phyloP scores from a whole-genome alignment of 2,329 filamentous ascomycete species.

The Botryosphaeria dothidea region DNA sequence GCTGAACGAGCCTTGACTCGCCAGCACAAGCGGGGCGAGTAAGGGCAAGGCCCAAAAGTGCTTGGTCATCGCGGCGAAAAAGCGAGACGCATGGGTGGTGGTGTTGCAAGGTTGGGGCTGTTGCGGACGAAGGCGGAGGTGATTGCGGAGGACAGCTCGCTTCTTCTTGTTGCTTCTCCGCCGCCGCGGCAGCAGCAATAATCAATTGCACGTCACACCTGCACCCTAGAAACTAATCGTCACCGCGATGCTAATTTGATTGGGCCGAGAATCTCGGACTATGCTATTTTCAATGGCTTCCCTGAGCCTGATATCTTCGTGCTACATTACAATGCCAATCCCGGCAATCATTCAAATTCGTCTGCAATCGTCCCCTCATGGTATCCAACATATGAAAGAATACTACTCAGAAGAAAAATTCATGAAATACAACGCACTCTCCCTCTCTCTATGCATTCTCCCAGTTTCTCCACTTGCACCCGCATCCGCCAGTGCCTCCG shows the following conservation, averaged over 20 bases:
- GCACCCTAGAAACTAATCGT: not conserved
- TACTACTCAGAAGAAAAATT: not conserved
- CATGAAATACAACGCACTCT: not conserved
- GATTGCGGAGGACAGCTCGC: conserved; percentile 21
- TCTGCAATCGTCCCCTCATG: conserved; percentile 6
- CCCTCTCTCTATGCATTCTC: conserved; percentile 4
- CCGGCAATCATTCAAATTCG: not conserved
- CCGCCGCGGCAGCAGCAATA: not conserved
- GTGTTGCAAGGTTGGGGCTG: not conserved
- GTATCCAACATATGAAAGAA: not conserved
- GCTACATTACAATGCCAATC: conserved; percentile 1
- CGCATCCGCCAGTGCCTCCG: conserved; percentile 61
- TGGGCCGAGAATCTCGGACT: not conserved
- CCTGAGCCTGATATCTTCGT: conserved; percentile 1
- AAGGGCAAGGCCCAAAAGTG: conserved; percentile 51
- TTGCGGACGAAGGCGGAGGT: conserved; percentile 11
- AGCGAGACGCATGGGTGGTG: conserved; percentile 6
- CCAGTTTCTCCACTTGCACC: conserved; percentile 62
- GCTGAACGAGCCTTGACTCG: conserved; percentile 68
- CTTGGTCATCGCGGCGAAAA: conserved; percentile 37
- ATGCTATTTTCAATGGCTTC: not conserved
- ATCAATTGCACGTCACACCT: not conserved
- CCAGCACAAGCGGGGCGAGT: conserved; percentile 49
- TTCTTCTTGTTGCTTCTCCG: not conserved
- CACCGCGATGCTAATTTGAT: not conserved